Base-by-base conservation (phyloP, 805 yeast species). In the Metschnikowia peoriensis region DNA sequence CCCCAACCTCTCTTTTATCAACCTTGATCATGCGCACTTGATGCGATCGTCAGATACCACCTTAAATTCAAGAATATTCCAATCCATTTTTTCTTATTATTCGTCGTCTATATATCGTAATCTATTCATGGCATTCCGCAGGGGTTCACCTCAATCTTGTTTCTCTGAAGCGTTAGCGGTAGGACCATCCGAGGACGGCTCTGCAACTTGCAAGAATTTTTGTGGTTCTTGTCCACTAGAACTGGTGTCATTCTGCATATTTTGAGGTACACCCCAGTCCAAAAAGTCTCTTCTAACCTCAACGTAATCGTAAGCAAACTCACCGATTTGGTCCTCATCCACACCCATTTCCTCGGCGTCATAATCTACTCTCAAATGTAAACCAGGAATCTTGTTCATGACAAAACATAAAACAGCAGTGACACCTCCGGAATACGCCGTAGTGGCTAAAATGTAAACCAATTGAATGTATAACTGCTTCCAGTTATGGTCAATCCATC, bases 321-420 rank as follows among this genome's bases (percentile, higher is more conserved):
- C 99, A 47, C 98, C 99, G 61, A 93, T 89, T 73, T 93, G 97
- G 71, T 90, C 96, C 69, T 92, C 97, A 69, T 93, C 99, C 74
- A 92, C 81, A 52, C 99, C 99, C 34, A 77, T 76, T 57, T 86
- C 89, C 69, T 93, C 99, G 22, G 86, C 97, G 35, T 86, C 85
- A 68, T 88, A 96, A 56, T 83, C 78, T 6, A 90, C 90, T 65
- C 97, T 81, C 63, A 94, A 75, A 47, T 85, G 78, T 62, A 89
- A 79, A 14, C 91, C 92, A 7, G 98, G 99, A 32, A 90, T 85
- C 57, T 77, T 79, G 71, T 93, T 77, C 49, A 91, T 77, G 41
- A 82, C 84, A 59, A 82, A 80, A 65, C 96, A 89, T 53, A 93
- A 78, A 3, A 92, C 56, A 1, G 87, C 84, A 1, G 97, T 89